Conservation (phyloP, 164 flowering plant genomes). For the Nymphaea thermarum region DNA sequence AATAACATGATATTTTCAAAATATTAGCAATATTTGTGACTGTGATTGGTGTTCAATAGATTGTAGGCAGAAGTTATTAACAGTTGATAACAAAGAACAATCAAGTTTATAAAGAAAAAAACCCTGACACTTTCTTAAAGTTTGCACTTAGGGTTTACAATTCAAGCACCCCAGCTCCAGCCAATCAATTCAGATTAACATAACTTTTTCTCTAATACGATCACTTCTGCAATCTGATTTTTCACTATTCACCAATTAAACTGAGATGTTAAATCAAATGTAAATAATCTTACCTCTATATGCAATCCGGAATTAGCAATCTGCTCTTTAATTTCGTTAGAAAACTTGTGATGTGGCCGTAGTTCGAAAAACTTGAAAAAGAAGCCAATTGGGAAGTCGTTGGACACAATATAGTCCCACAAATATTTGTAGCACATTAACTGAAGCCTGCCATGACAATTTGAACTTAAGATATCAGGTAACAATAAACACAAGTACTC, state of each 20-base stretch:
- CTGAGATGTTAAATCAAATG: background rate
- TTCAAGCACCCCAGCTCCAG: background rate
- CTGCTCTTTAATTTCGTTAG: constrained; percentile 41
- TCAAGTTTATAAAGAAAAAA: background rate
- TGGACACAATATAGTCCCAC: constrained; percentile 58
- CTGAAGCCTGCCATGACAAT: constrained; percentile 55
- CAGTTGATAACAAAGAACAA: background rate
- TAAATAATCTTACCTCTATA: constrained; percentile 33
- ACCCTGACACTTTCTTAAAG: background rate
- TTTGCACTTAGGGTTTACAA: background rate
- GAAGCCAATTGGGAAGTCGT: constrained; percentile 31
- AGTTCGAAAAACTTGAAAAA: constrained; percentile 53
- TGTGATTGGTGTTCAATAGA: too few relatives aligned
- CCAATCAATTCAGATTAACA: background rate
- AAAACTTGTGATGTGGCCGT: constrained; percentile 38
- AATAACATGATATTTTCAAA: too few relatives aligned
- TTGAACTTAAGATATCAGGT: background rate
- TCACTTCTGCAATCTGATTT: background rate
- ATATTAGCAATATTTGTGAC: too few relatives aligned
- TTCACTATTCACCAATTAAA: background rate
- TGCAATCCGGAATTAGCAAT: constrained; percentile 36
- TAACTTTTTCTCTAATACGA: background rate
- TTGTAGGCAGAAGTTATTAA: too few relatives aligned
- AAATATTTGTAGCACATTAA: constrained; percentile 81
- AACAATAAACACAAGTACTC: background rate